These are phyloP conservation scores for Phalaenopsis aphrodite DNA, from an alignment of 106 monocot genomes.

Conservation along the genomic window DNA sequence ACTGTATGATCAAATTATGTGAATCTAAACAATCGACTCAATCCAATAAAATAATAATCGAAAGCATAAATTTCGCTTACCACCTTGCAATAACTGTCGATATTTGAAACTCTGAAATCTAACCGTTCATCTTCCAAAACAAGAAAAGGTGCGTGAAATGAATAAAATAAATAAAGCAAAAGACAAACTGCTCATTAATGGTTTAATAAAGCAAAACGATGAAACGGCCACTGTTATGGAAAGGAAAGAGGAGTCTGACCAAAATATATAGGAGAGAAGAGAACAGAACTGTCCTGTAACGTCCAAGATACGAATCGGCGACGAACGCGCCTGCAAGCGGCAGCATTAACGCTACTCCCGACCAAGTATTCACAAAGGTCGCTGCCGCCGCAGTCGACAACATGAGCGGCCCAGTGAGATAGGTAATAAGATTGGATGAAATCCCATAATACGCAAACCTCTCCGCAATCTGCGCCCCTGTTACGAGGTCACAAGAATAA, in stretches of 20 bases:
- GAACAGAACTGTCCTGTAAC: conserved; percentile 30
- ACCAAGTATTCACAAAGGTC: conserved; percentile 35
- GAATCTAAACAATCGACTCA: not conserved
- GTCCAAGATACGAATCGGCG: conserved; percentile 46
- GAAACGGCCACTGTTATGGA: not conserved
- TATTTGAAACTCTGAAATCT: too few relatives aligned
- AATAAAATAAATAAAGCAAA: not conserved
- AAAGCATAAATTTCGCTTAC: not conserved
- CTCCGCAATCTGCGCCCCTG: conserved; percentile 52
- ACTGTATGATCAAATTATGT: too few relatives aligned
- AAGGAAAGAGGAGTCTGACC: conserved; percentile 7
- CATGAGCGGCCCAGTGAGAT: conserved; percentile 45
- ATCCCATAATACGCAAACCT: conserved; percentile 45
- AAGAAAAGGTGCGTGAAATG: not conserved
- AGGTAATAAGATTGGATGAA: conserved; percentile 40
- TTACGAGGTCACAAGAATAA: not conserved
- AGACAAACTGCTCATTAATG: not conserved
- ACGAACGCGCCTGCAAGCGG: conserved; percentile 46
- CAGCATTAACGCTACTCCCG: conserved; percentile 25
- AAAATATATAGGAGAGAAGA: conserved; percentile 40
- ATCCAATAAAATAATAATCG: not conserved
- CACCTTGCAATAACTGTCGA: not conserved
- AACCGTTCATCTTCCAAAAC: too few relatives aligned
- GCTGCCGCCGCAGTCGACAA: conserved; percentile 41
- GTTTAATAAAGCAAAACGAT: not conserved